Base-by-base conservation (phyloP, 2,329 filamentous ascomycete species). In the Arthrobotrys musiformis region DNA sequence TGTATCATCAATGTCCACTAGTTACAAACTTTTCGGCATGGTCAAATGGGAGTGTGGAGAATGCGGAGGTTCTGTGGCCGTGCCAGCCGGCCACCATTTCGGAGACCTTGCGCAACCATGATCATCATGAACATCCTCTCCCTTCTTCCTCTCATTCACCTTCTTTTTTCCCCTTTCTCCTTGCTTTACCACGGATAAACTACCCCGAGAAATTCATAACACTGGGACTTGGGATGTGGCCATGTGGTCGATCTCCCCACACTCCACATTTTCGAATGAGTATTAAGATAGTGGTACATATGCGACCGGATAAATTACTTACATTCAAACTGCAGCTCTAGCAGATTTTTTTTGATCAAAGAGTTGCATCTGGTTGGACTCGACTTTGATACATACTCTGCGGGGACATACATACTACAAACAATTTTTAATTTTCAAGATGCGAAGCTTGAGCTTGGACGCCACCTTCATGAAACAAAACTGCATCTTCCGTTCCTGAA, bases 51-150 rank as follows among this genome's bases (percentile, higher is more conserved):
- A n/a, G 15, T 73, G 50, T 66, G 61, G 69, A 61, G 61, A 72
- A 63, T 58, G 69, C 50, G 69, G 69, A 60, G 60, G 58, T 35
- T 35, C 48, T 72, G 60, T 72, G 60, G 60, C 68, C 69, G 60
- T 67, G 61, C 50, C 19, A 58, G 24, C 37, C 46, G 28, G 28
- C 44, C 54, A 40, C 54, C 54, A 17, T 11, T 58, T 40, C 30
- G 17, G 30, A 37, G n/a, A 1, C 4, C 7, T 22, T n/a, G n/a
- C n/a, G n/a, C n/a, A n/a, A n/a, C n/a, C 0, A 37, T 40, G 3
- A 26, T n/a, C 11, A 26, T 37, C 11, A 40, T 28, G 50, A 56
- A 22, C n/a, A n/a, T n/a, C n/a, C n/a, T n/a, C n/a, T n/a, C n/a
- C n/a, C n/a, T n/a, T n/a, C n/a, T n/a, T n/a, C n/a, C n/a, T n/a